Conservation (phyloP, 257 asterid genomes). For the Phtheirospermum japonicum region DNA sequence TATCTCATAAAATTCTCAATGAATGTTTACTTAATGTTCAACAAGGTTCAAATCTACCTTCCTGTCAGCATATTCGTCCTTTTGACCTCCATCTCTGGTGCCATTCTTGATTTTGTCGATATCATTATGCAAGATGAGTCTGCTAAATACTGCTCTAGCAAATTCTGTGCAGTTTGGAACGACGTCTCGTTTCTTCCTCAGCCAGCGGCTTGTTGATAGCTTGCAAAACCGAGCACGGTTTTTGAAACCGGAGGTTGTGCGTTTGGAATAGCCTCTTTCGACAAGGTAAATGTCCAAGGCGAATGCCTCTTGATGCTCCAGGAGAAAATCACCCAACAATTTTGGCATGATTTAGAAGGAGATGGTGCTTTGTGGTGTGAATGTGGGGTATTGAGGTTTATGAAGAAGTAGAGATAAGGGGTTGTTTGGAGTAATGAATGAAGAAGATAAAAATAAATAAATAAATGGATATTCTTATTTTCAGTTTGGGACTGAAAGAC, state of each 20-base stretch:
- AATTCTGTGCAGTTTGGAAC: constrained; percentile 45
- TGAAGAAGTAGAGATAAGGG: constrained; percentile 28
- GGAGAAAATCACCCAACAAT: constrained; percentile 52
- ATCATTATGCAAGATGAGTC: constrained; percentile 18
- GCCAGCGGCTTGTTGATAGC: too few species aligned
- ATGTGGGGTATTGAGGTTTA: constrained; percentile 5
- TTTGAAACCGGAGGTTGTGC: neutral
- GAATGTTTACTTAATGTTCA: too few species aligned
- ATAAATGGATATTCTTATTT: constrained; percentile 2
- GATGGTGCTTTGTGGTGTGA: neutral
- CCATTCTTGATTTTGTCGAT: neutral
- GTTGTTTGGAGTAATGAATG: constrained; percentile 30
- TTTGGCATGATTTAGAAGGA: constrained; percentile 30
- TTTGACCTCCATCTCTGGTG: too few species aligned
- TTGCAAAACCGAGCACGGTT: constrained; percentile 26
- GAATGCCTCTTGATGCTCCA: constrained; percentile 80
- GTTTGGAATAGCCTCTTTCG: constrained; percentile 42
- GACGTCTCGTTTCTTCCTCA: constrained; percentile 25
- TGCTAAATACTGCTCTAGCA: constrained; percentile 36
- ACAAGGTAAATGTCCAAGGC: constrained; percentile 51
- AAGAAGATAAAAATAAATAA: constrained; percentile 3
- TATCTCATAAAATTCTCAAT: neutral
- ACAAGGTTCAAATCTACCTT: too few species aligned
- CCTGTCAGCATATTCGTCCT: too few species aligned
- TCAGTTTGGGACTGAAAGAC: constrained; percentile 26